Percentiles rank a stretch among this genome's conserved stretches.
Conservation (phyloP, 2,329 filamentous ascomycete species). For the Penicillium sp. region DNA sequence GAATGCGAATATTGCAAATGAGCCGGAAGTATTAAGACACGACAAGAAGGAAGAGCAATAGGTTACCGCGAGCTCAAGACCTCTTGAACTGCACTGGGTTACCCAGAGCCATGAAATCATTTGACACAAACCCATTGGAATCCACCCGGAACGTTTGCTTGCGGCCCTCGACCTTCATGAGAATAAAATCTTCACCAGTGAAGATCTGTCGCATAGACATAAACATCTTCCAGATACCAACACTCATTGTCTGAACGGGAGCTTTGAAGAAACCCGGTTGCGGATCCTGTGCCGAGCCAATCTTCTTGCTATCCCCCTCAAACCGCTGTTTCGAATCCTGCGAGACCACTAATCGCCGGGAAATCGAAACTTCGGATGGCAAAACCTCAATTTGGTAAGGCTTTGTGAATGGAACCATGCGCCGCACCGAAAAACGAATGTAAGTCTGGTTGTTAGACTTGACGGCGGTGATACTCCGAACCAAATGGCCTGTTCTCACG, state of each 20-base stretch:
- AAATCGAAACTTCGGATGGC: slow-evolving; percentile 37
- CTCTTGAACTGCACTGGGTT: slow-evolving; percentile 17
- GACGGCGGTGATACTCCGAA: slow-evolving; percentile 60
- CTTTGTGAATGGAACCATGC: slow-evolving; percentile 40
- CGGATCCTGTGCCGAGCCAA: slow-evolving; percentile 11
- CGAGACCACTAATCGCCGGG: slow-evolving; percentile 33
- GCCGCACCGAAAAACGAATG: slow-evolving; percentile 38
- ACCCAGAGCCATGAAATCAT: slow-evolving; percentile 36
- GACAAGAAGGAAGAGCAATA: background rate
- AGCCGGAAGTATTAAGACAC: background rate
- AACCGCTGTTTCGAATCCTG: slow-evolving; percentile 24
- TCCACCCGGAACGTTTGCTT: slow-evolving; percentile 40
- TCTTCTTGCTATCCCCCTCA: slow-evolving; percentile 16
- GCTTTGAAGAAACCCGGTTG: slow-evolving; percentile 33
- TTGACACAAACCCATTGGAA: slow-evolving; percentile 36
- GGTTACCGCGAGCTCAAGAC: background rate
- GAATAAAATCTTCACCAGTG: slow-evolving; percentile 42
- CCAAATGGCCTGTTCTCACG: slow-evolving; percentile 57
- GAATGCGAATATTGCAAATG: background rate
- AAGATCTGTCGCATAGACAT: slow-evolving; percentile 40
- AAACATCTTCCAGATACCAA: slow-evolving; percentile 33
- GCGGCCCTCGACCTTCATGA: slow-evolving; percentile 37
- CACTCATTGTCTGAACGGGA: slow-evolving; percentile 33
- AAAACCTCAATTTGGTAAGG: slow-evolving; percentile 33
- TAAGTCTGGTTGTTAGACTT: slow-evolving; percentile 27